Percentiles rank a stretch among this genome's conserved stretches.
phyloP scores from a whole-genome alignment of 495 filamentous ascomycete genomes.

The Aspergillus conjunctus region DNA sequence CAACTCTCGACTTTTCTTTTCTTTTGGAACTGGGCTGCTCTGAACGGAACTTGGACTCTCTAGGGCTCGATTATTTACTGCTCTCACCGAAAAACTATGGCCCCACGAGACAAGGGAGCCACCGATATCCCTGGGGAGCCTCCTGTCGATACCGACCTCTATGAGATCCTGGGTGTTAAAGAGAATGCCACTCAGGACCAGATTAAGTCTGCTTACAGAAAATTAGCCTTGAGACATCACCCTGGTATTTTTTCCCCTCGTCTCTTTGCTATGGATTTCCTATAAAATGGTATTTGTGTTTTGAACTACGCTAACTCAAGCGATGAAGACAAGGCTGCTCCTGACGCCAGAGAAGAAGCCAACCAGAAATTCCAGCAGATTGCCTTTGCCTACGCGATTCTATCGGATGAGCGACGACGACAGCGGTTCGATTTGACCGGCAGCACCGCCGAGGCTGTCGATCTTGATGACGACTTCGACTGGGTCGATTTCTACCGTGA shows the following conservation, averaged over 20 bases:
- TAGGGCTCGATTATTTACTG: neutral
- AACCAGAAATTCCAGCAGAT: slow-evolving; percentile 82
- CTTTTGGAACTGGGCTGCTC: neutral
- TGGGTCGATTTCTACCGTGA: slow-evolving; percentile 86
- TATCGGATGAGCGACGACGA: slow-evolving; percentile 77
- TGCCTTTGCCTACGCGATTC: slow-evolving; percentile 90
- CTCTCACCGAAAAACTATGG: slow-evolving; percentile 10
- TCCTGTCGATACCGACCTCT: slow-evolving; percentile 71
- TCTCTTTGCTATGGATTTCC: neutral
- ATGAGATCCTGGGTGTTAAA: slow-evolving; percentile 79
- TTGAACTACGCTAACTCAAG: slow-evolving; percentile 2
- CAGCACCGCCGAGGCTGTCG: slow-evolving; percentile 76
- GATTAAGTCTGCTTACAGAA: slow-evolving; percentile 95
- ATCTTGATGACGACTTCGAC: slow-evolving; percentile 77
- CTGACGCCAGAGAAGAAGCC: slow-evolving; percentile 65
- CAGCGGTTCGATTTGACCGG: slow-evolving; percentile 87
- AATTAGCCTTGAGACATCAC: slow-evolving; percentile 84
- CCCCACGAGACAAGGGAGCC: slow-evolving; percentile 19
- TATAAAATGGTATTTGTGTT: neutral
- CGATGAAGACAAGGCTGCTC: slow-evolving; percentile 68
- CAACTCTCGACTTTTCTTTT: neutral
- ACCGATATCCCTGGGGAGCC: slow-evolving; percentile 39
- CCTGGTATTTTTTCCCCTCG: slow-evolving; percentile 61
- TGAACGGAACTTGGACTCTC: neutral
- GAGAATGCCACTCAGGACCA: slow-evolving; percentile 71